Conservation (phyloP, 345 rosid species). For the Mercurialis annua region DNA sequence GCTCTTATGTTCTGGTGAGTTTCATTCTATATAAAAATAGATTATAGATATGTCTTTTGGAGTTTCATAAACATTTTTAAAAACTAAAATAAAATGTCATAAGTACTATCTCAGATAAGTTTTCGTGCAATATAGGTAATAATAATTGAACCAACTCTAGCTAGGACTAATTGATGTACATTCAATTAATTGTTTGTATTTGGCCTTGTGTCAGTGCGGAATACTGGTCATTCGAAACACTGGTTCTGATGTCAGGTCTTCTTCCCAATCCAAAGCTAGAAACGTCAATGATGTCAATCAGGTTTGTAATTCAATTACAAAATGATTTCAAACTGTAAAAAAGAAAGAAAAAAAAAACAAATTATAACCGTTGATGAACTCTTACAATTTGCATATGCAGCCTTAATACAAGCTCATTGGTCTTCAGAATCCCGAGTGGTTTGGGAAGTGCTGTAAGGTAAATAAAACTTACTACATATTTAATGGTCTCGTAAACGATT, state of each 20-base stretch:
- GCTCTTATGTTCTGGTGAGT: constrained; percentile 57
- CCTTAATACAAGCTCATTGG: constrained; percentile 55
- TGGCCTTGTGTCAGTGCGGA: constrained; percentile 56
- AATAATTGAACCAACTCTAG: no score
- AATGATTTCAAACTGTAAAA: background rate
- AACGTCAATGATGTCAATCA: constrained; percentile 68
- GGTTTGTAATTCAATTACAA: no score
- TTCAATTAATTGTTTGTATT: no score
- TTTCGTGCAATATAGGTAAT: no score
- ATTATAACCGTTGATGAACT: background rate
- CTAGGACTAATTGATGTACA: no score
- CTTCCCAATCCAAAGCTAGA: constrained; percentile 74
- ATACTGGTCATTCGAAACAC: constrained; percentile 73
- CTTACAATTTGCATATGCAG: constrained; percentile 29
- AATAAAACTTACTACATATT: background rate
- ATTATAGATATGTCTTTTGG: background rate
- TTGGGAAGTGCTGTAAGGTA: constrained; percentile 82
- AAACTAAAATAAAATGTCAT: no score
- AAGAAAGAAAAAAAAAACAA: no score
- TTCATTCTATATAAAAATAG: no score
- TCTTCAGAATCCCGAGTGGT: constrained; percentile 85
- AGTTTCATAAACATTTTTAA: no score
- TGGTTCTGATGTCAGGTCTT: constrained; percentile 82
- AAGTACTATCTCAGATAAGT: no score
- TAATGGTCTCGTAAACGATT: background rate